These are phyloP conservation scores for Psidium guajava DNA, from an alignment of 345 rosid genomes.

Conservation along the genomic window DNA sequence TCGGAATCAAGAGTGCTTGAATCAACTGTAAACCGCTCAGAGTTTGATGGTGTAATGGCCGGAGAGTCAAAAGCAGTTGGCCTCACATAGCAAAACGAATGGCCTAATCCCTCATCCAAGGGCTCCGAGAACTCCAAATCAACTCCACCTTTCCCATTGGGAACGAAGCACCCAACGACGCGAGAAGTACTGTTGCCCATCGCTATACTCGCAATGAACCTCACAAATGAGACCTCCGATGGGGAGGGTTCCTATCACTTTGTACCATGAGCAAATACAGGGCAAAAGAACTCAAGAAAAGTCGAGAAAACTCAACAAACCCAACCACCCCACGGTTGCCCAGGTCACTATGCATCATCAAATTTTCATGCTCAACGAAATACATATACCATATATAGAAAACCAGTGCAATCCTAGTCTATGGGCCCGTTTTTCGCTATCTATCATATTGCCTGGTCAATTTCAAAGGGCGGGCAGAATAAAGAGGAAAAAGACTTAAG, in stretches of 20 bases:
- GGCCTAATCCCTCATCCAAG: slow-evolving; percentile 90
- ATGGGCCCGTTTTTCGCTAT: not conserved
- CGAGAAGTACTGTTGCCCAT: slow-evolving; percentile 99
- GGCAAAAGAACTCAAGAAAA: slow-evolving; percentile 28
- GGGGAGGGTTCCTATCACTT: slow-evolving; percentile 31
- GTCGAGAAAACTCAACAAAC: slow-evolving; percentile 36
- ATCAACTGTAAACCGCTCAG: slow-evolving; percentile 93
- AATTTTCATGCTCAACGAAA: slow-evolving; percentile 19
- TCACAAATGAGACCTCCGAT: slow-evolving; percentile 25
- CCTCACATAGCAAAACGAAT: slow-evolving; percentile 94
- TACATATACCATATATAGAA: not conserved
- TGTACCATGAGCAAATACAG: slow-evolving; percentile 44
- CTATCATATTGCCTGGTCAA: not conserved
- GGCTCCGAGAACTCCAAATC: slow-evolving; percentile 84
- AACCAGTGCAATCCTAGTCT: not conserved
- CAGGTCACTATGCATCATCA: slow-evolving; percentile 48
- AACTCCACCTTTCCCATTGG: slow-evolving; percentile 68
- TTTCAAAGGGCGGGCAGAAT: not conserved
- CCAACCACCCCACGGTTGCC: slow-evolving; percentile 39
- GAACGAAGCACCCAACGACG: slow-evolving; percentile 86
- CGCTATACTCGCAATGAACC: slow-evolving; percentile 5
- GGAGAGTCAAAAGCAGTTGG: slow-evolving; percentile 81
- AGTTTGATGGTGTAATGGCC: slow-evolving; percentile 79
- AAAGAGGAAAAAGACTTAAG: slow-evolving; percentile 12
- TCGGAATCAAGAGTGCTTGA: slow-evolving; percentile 93